A percentile compares a stretch with the other conserved stretches of the same genome.
phyloP scores from a whole-genome alignment of 345 rosid species.

The Clausena lansium region DNA sequence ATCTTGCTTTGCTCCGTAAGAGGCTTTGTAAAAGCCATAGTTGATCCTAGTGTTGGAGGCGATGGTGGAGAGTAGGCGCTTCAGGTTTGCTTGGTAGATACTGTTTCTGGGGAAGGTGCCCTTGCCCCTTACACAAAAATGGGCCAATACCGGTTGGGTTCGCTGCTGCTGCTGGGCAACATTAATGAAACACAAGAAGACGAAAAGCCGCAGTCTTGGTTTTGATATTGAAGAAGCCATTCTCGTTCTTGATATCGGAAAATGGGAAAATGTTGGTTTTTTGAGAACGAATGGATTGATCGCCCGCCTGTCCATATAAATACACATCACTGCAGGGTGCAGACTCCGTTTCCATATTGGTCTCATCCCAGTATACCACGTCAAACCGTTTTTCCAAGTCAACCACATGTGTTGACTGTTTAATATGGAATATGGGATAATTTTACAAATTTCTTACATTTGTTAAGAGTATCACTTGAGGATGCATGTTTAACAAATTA shows the following conservation, averaged over 20 bases:
- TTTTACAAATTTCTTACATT: too few relatives aligned
- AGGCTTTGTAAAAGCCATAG: neutral
- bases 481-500: too few relatives aligned
- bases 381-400: too few relatives aligned
- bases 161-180: neutral
- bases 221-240: neutral
- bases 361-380: too few relatives aligned
- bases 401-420: too few relatives aligned
- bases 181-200: neutral
- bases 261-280: neutral
- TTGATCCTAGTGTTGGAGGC: neutral
- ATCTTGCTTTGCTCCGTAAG: neutral
- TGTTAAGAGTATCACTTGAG: too few relatives aligned
- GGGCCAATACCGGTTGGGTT: neutral
- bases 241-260: neutral
- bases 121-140: slow-evolving; percentile 23
- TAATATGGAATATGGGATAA: too few relatives aligned
- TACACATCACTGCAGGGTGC: too few relatives aligned
- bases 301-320: too few relatives aligned
- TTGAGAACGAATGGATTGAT: neutral
- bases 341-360: too few relatives aligned
- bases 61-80: neutral
- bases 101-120: slow-evolving; percentile 32
- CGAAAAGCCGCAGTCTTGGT: neutral
- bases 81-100: slow-evolving; percentile 32